Base-by-base conservation (phyloP, 495 filamentous ascomycete species). In the Penicillium paradoxum region DNA sequence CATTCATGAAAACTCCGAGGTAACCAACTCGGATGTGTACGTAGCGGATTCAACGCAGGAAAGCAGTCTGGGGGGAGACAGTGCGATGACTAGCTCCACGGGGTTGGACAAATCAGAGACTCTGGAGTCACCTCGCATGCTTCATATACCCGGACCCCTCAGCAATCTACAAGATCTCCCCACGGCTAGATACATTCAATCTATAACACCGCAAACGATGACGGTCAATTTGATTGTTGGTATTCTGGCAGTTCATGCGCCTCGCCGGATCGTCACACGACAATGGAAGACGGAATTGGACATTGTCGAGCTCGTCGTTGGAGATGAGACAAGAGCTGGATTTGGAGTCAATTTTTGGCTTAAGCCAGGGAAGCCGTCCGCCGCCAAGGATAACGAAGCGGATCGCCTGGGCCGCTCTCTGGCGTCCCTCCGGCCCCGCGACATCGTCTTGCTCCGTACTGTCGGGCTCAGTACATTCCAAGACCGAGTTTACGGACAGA, bases 331-430 rank as follows among this genome's bases (percentile, higher is more conserved):
- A 2, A 81, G 77, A 44, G 83, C 87, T 11, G 88, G 88, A 13
- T 95, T 97, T 66, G 80, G 76, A 11, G 71, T 97, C 53, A 92
- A 86, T 24, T 86, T 96, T 56, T 97, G 92, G 92, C 73, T 95
- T 13, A 66, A 75, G 3, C 55, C 65, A 22, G 56, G 22, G 49
- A 53, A 50, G 18, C 47, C 54, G 45, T 25, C 44, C 13, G 45
- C 41, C 55, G 48, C 42, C 56, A 58, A 59, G 60, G 65, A 60
- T 50, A 50, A 55, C 17, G 34, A 63, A 36, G 45, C 54, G 17
- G 59, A 64, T 65, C 6, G 56, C 27, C 68, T 85, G 18, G 63
- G 70, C 7, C 52, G 51, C 19, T 65, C 65, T 3, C 66, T 90
- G 7, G 64, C 65, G 19, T 65, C 60, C 3, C 67, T 93, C 47